phyloP scores from a whole-genome alignment of 768 basidiomycete species.

The Obba rivulosa region DNA sequence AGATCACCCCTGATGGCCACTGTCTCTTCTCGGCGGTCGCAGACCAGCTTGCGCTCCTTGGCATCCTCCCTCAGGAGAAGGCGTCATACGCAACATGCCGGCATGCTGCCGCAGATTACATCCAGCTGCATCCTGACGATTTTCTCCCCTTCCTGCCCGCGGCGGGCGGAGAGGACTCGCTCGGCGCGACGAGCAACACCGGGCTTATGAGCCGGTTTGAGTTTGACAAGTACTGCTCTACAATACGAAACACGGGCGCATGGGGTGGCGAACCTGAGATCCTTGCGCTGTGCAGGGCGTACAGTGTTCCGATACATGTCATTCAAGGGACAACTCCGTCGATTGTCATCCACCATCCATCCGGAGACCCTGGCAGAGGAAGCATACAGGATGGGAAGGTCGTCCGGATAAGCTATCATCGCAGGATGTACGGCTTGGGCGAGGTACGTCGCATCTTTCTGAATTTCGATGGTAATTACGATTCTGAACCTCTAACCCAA shows the following conservation, averaged over 20 bases:
- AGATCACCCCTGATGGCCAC: conserved; percentile 95
- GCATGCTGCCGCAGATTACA: conserved; percentile 70
- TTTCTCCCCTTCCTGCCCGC: conserved; percentile 92
- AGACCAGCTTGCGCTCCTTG: conserved; percentile 80
- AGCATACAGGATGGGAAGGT: conserved; percentile 33
- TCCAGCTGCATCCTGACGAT: conserved; percentile 76
- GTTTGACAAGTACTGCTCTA: conserved; percentile 71
- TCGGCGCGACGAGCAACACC: conserved; percentile 47
- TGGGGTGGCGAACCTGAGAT: conserved; percentile 99
- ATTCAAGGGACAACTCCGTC: conserved; percentile 78
- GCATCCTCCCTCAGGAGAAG: conserved; percentile 50
- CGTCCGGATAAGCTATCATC: conserved; percentile 85
- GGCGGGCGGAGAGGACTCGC: conserved; percentile 60
- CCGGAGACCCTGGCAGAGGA: conserved; percentile 25
- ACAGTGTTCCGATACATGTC: conserved; percentile 83
- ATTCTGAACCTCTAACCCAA: conserved; percentile 23
- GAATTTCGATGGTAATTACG: neutral
- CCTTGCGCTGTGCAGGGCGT: conserved; percentile 77
- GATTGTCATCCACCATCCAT: conserved; percentile 77
- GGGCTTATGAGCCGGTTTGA: conserved; percentile 67
- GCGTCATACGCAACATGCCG: conserved; percentile 63
- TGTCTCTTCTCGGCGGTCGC: conserved; percentile 94
- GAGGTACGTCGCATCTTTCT: conserved; percentile 56
- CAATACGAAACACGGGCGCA: conserved; percentile 75
- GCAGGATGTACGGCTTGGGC: conserved; percentile 91